Base-by-base conservation (phyloP, 768 basidiomycete genomes). In the Phanerochaete carnosa region DNA sequence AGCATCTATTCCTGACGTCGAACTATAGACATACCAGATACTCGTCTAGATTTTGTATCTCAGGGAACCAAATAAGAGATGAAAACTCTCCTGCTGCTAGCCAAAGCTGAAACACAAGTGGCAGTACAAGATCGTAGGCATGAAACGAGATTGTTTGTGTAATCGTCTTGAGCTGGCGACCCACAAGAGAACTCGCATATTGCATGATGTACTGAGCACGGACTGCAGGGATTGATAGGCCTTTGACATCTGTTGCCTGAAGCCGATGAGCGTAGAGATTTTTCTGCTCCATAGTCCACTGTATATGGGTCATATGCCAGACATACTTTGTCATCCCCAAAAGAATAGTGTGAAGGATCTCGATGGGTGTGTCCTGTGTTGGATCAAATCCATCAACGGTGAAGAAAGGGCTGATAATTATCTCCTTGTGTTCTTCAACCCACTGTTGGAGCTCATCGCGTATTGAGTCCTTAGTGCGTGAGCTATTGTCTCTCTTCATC, bases 171-270 rank as follows among this genome's bases (percentile, higher is more conserved):
- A 80, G 72, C 32, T 80, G 79, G 5, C 68, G 68, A 8, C 78
- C 78, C 46, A 80, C 76, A 2, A 82, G 65, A 1, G 73, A 74
- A 57, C 78, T 79, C 0, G 68, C 65, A 59, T 80, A 80, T 51
- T 80, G 77, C 65, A 77, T 73, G 29, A 81, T 78, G 61, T n/a
- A n/a, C n/a, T n/a, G n/a, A n/a, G n/a, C n/a, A n/a, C n/a, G n/a
- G n/a, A n/a, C n/a, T n/a, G n/a, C n/a, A n/a, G n/a, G n/a, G n/a
- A n/a, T n/a, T n/a, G n/a, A n/a, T n/a, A n/a, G n/a, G n/a, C n/a
- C n/a, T 79, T 61, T 37, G 19, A 62, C 67, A 30, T 74, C 54
- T 0, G 79, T 74, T 5, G 72, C 62, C 59, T 76, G 75, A 2
- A 78, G 64, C 0, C 73, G 73, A 1, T 58, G 26, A 0, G 70